Conservation (phyloP, 108 stramenopile species). For the Cyclotella kingstonii region DNA sequence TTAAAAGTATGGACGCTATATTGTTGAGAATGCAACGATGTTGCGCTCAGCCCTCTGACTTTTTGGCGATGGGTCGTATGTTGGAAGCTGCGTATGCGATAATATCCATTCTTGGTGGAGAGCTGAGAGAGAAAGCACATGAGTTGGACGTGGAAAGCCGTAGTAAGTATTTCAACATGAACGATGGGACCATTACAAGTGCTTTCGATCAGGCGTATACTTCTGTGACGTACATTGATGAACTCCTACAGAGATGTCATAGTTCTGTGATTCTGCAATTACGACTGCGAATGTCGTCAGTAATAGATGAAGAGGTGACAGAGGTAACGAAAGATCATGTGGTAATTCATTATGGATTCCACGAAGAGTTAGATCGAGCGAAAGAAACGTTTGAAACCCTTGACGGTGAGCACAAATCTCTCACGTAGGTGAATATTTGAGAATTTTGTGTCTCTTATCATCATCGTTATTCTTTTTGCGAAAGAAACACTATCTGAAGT, state of each 20-base stretch:
- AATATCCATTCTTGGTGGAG: slow-evolving; percentile 46
- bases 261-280: slow-evolving; percentile 45
- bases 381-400: slow-evolving; percentile 77
- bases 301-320: slow-evolving; percentile 75
- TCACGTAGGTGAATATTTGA: too few species aligned
- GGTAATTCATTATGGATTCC: slow-evolving; percentile 70
- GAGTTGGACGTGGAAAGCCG: slow-evolving; percentile 22
- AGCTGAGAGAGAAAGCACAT: slow-evolving; percentile 34
- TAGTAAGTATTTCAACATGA: not conserved
- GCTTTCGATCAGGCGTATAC: slow-evolving; percentile 4
- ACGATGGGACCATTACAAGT: slow-evolving; percentile 1
- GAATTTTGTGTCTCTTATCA: not conserved
- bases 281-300: slow-evolving; percentile 54
- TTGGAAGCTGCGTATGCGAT: slow-evolving; percentile 69
- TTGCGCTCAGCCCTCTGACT: slow-evolving; percentile 63
- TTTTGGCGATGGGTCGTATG: slow-evolving; percentile 51
- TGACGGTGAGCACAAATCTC: slow-evolving; percentile 55
- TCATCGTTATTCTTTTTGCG: not conserved
- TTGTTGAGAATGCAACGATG: slow-evolving; percentile 86
- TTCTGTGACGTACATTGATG: slow-evolving; percentile 44
- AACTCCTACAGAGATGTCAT: slow-evolving; percentile 51
- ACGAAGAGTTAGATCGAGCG: slow-evolving; percentile 77
- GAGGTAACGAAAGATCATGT: slow-evolving; percentile 55
- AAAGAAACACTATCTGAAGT: slow-evolving; percentile 51
- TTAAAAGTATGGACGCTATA: slow-evolving; percentile 77